Percentiles rank a stretch among this genome's conserved stretches.
phyloP scores from a whole-genome alignment of 2,329 filamentous ascomycete genomes.

The Fusarium dimerum region DNA sequence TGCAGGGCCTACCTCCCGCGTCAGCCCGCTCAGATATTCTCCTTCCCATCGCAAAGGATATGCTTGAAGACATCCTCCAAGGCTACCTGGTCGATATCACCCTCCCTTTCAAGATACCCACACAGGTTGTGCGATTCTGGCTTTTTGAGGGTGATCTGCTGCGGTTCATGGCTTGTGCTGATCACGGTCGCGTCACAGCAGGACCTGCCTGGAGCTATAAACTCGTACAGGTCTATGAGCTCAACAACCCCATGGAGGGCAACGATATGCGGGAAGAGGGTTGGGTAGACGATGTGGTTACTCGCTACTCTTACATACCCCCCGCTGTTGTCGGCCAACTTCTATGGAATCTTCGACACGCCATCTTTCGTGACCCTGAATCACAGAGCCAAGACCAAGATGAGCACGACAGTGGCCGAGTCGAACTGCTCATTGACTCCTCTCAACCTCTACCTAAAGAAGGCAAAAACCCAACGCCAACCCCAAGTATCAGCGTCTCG shows the following conservation, averaged over 20 bases:
- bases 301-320: constrained; percentile 54
- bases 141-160: constrained; percentile 57
- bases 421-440: constrained; percentile 23
- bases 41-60: constrained; percentile 49
- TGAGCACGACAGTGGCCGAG: constrained; percentile 16
- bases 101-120: constrained; percentile 56
- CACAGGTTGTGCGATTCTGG: constrained; percentile 61
- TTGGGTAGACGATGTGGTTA: constrained; percentile 53
- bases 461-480: constrained; percentile 17
- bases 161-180: constrained; percentile 60
- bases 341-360: constrained; percentile 57
- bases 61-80: constrained; percentile 50
- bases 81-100: constrained; percentile 57
- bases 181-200: constrained; percentile 38
- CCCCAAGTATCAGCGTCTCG: constrained; percentile 42
- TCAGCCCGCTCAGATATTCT: constrained; percentile 56
- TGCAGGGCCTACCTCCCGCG: constrained; percentile 49
- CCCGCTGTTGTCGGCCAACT: constrained; percentile 59
- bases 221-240: constrained; percentile 55
- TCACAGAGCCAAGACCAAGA: constrained; percentile 9
- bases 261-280: constrained; percentile 54
- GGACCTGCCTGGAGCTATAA: constrained; percentile 30
- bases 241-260: constrained; percentile 59
- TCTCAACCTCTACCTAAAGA: constrained; percentile 11
- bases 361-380: constrained; percentile 41